Evolutionary conservation across 352 stramenopile genomes (phyloP).

Genomic region (Globisporangium splendens): DNA sequence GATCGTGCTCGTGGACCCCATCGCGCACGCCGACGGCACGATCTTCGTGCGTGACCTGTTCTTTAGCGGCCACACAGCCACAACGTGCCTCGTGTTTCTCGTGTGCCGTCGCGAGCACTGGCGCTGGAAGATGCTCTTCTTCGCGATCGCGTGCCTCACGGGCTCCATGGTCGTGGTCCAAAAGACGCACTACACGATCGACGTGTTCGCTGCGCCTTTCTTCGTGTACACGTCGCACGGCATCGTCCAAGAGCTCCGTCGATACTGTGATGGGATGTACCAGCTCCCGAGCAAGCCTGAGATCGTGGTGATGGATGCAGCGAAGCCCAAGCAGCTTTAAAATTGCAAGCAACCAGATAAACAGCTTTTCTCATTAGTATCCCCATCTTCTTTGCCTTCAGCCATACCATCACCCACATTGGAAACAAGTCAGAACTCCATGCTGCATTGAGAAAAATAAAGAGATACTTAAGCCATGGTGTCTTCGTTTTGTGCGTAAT

Average conservation of each 20-base stretch:
- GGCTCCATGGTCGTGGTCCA: constrained; percentile 25
- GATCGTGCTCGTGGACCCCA: constrained; percentile 26
- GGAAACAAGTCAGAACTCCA: too few relatives aligned
- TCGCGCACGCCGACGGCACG: constrained; percentile 23
- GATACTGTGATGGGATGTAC: constrained; percentile 3
- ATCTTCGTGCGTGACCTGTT: constrained; percentile 33
- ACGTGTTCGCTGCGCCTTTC: constrained; percentile 33
- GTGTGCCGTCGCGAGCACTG: constrained; percentile 20
- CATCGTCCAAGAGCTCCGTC: constrained; percentile 17
- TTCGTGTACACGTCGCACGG: constrained; percentile 30
- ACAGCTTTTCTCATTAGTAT: too few relatives aligned
- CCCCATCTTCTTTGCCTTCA: too few relatives aligned
- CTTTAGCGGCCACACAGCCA: constrained; percentile 36
- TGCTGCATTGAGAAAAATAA: too few relatives aligned
- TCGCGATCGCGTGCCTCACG: constrained; percentile 18
- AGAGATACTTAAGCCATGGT: neutral
- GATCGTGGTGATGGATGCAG: neutral
- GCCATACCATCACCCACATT: too few relatives aligned
- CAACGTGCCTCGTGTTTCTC: constrained; percentile 29
- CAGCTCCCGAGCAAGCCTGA: too few relatives aligned
- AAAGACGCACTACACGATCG: constrained; percentile 36
- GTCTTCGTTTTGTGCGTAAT: neutral
- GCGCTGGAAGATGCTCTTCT: constrained; percentile 24
- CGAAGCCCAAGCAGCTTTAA: constrained; percentile 5
- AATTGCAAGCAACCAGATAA: neutral